Evolutionary conservation across 441 rosid species (phyloP), one percentile per base, ranked within the genome.

Genomic region (Kokia cookei): DNA sequence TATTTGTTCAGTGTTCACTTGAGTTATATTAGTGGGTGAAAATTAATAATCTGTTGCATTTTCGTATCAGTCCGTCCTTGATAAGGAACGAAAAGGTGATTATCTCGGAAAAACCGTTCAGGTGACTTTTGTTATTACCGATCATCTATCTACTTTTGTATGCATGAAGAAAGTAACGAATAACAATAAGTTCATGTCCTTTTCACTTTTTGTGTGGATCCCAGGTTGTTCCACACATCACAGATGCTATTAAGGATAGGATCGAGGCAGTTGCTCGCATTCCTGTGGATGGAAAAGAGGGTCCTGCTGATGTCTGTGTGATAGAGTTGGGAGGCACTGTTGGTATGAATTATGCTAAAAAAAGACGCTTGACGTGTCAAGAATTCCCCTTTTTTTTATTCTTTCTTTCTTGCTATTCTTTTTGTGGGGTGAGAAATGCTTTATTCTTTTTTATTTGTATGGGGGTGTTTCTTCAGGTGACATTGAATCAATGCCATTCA

Each of bases 241-340:
- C 94, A 29, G 89, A 90, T 77, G 94, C 92, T 55, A 85, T 90
- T 65, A 88, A 85, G 82, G 73, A 87, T 79, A 85, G 90, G 92
- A 88, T 90, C 71, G 80, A 84, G 76, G 78, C 86, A 3, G 94
- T 90, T 68, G 81, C 94, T 75, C 78, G 81, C 14, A 82, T 86
- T 76, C 92, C 94, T 61, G 94, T 90, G 54, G 94, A 90, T 85
- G 94, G 92, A 61, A 82, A 81, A 71, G 87, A 88, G 75, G 90
- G 86, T 22, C 84, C 90, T 48, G 88, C 94, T 0, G 85, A 88
- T 84, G 91, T 88, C 69, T 90, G 94, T 78, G 94, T 90, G 73
- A 90, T 90, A 79, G 94, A 90, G 86, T 81, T 90, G 75, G 94
- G 94, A 66, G 94, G 94, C 64, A 90, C 94, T 77, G 86, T 87